Conservation (phyloP, 768 basidiomycete species). For the Hydnomerulius pinastri region DNA sequence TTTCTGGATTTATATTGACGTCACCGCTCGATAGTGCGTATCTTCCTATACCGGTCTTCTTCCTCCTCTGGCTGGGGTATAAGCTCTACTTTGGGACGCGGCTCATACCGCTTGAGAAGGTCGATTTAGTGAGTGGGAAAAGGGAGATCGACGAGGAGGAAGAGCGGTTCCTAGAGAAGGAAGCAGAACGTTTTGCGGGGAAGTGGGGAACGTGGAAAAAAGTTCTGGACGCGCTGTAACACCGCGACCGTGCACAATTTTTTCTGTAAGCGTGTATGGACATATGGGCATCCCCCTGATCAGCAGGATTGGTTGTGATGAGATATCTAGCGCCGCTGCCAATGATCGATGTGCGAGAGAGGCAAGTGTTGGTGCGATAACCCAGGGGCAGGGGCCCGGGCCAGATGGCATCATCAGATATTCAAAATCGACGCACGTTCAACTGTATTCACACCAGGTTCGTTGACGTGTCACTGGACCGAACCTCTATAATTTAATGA, state of each 20-base stretch:
- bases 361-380: background rate
- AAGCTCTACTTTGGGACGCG: constrained; percentile 37
- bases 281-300: too few relatives aligned
- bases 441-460: constrained; percentile 3
- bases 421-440: constrained; percentile 9
- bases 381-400: background rate
- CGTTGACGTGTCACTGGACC: background rate
- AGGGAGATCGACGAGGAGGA: constrained; percentile 66
- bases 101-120: constrained; percentile 43
- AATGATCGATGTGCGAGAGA: background rate
- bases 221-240: constrained; percentile 25
- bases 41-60: constrained; percentile 37
- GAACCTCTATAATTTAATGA: constrained; percentile 21
- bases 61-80: constrained; percentile 38
- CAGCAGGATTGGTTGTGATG: too few relatives aligned
- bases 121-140: constrained; percentile 64
- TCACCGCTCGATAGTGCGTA: constrained; percentile 20
- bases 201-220: constrained; percentile 22
- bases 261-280: too few relatives aligned
- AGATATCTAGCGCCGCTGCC: too few relatives aligned
- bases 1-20: too few relatives aligned
- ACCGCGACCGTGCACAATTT: too few relatives aligned
- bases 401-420: background rate
- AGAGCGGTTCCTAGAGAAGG: constrained; percentile 45
- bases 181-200: constrained; percentile 28